Percentiles rank a stretch among this genome's conserved stretches.
Conservation (phyloP, 768 basidiomycete species). For the Auricularia cornea region DNA sequence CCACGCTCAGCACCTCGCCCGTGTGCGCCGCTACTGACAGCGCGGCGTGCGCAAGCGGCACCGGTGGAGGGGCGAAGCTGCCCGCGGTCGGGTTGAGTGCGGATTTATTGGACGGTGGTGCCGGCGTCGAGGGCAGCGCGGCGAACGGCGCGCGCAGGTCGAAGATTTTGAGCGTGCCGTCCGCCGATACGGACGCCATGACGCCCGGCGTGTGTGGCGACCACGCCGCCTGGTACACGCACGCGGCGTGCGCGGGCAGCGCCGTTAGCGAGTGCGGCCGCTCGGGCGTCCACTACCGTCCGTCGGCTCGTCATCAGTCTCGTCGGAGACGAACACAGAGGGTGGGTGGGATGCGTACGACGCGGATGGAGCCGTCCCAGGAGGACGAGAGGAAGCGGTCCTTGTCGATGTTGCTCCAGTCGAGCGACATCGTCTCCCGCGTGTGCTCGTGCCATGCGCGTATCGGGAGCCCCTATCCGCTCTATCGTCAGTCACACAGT, state of each 20-base stretch:
- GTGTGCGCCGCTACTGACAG: no score
- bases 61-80: not conserved
- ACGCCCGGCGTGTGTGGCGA: constrained; percentile 85
- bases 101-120: constrained; percentile 10
- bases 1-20: constrained; percentile 67
- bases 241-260: constrained; percentile 72
- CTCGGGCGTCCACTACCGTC: constrained; percentile 94
- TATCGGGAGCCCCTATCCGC: constrained; percentile 81
- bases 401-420: constrained; percentile 93
- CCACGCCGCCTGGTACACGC: constrained; percentile 86
- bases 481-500: no score
- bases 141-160: constrained; percentile 34
- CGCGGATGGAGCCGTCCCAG: constrained; percentile 87
- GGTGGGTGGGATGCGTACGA: no score
- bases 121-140: constrained; percentile 8
- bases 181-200: constrained; percentile 76
- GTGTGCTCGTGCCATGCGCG: constrained; percentile 92
- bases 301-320: no score
- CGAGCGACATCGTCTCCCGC: constrained; percentile 84
- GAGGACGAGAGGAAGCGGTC: constrained; percentile 79
- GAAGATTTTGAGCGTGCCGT: constrained; percentile 78
- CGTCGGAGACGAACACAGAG: no score
- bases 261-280: constrained; percentile 71
- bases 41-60: constrained; percentile 60
- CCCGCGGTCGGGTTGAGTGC: no score